Evolutionary conservation across 768 basidiomycete species (phyloP), one percentile per base, ranked within the genome.

Genomic region (Lactifluus subvellereus): DNA sequence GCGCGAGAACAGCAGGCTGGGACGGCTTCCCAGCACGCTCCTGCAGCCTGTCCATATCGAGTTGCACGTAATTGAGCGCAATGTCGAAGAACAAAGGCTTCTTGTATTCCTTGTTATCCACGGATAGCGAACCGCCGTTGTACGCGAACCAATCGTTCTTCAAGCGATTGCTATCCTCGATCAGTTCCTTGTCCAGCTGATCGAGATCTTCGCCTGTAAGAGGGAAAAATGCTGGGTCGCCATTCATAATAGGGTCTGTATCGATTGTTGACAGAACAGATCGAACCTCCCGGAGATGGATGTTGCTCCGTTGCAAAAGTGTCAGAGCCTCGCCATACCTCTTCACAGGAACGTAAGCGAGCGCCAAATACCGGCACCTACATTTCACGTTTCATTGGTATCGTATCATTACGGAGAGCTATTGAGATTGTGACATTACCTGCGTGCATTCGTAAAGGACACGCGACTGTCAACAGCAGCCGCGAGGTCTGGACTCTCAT

Each of bases 61-160:
- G 74, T 66, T 89, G 84, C 59, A 92, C 86, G 71, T 96, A 97
- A 74, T 96, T 97, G 69, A 94, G 84, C 18, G 93, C 94, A 64
- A 93, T 89, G 72, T 97, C 91, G 75, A 95, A 97, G 78, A 98
- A 97, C 45, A 93, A 70, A 16, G 92, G 91, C 71, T 96, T 96
- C 77, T 87, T 86, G 70, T 86, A 77, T 43, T 78, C 73, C 69
- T 80, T 78, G 54, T 77, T 71, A 53, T 81, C 78, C 0, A 58
- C 70, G 38, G 76, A 68, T 6, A 67, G 59, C 37, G 78, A 75
- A 3, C 91, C 91, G 3, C 91, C 90, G 69, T 91, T 91, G 71
- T 80, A 81, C 1, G 84, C 79, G 68, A 89, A 89, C 91, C 91
- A 94, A 50, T 86, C 86, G 40, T 80, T 82, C 71, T 91, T 91